Evolutionary conservation across 2,329 filamentous ascomycete species (phyloP).

Genomic region (Thielaviopsis musarum): DNA sequence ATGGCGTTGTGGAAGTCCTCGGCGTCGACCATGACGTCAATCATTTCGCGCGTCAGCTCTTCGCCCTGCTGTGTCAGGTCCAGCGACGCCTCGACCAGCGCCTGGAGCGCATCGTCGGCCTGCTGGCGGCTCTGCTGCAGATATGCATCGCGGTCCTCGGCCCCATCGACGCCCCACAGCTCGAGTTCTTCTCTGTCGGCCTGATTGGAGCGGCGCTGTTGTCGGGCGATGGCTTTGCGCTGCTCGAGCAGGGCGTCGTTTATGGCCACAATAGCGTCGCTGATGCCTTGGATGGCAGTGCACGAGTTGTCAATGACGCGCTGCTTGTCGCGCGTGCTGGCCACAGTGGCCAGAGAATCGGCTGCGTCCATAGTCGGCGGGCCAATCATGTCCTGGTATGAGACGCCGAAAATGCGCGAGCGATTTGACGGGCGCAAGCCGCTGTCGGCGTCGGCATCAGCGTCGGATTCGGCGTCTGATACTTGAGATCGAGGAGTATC

Average conservation of each 20-base stretch:
- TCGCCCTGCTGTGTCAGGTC: conserved; percentile 20
- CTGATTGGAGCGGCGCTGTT: not conserved
- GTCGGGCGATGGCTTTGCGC: conserved; percentile 1
- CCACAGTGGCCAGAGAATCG: not conserved
- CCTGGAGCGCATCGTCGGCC: conserved; percentile 2
- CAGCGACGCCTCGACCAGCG: conserved; percentile 1
- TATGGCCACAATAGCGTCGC: conserved; percentile 3
- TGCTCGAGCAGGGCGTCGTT: conserved; percentile 8
- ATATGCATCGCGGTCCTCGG: not conserved
- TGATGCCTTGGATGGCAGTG: conserved; percentile 2
- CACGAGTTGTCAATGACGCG: conserved; percentile 2
- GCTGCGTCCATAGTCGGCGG: not conserved
- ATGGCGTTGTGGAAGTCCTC: conserved; percentile 30
- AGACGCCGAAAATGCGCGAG: not conserved
- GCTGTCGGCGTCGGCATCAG: not conserved
- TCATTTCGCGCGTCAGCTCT: conserved; percentile 27
- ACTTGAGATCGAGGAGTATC: not conserved
- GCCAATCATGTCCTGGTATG: conserved; percentile 1
- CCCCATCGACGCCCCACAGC: not conserved
- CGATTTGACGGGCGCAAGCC: not conserved
- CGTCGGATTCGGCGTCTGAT: not conserved
- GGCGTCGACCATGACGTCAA: conserved; percentile 32
- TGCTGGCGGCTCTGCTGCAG: not conserved
- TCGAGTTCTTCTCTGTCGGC: not conserved
- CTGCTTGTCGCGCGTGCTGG: not conserved